These are phyloP conservation scores for Heteromeles arbutifolia DNA, from an alignment of 306 rosid genomes.

Conservation along the genomic window DNA sequence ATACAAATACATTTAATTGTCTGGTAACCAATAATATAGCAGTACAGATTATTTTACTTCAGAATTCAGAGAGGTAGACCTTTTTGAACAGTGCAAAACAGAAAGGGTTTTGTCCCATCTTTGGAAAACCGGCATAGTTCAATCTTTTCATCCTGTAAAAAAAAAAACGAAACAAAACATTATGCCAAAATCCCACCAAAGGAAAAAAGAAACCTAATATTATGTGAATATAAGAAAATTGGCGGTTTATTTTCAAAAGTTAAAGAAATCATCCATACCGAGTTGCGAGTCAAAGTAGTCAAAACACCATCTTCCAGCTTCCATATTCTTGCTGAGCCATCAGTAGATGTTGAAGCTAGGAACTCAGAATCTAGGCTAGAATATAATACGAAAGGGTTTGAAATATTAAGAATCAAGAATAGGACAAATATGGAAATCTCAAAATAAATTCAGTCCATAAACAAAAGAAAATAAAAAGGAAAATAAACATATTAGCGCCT, in stretches of 20 bases:
- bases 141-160: conserved; percentile 74
- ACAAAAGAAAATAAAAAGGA: background rate
- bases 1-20: background rate
- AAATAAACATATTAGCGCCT: background rate
- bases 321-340: conserved; percentile 91
- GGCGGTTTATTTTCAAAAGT: background rate
- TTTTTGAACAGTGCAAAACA: conserved; percentile 69
- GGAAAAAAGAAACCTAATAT: background rate
- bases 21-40: conserved; percentile 13
- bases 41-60: background rate
- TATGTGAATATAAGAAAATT: conserved; percentile 11
- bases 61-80: conserved; percentile 35
- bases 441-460: background rate
- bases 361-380: conserved; percentile 83
- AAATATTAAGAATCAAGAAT: conserved; percentile 13
- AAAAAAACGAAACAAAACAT: background rate
- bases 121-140: conserved; percentile 89
- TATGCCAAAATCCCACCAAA: background rate
- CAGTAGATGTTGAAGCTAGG: conserved; percentile 84
- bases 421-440: background rate
- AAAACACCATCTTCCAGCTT: conserved; percentile 72
- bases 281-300: conserved; percentile 62
- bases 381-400: conserved; percentile 12
- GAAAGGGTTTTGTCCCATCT: conserved; percentile 93
- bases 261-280: conserved; percentile 37